Percentiles rank a stretch among this genome's conserved stretches.
These are phyloP conservation scores for Dothistroma septosporum DNA, from an alignment of 2,329 filamentous ascomycete species.

Conservation along the genomic window DNA sequence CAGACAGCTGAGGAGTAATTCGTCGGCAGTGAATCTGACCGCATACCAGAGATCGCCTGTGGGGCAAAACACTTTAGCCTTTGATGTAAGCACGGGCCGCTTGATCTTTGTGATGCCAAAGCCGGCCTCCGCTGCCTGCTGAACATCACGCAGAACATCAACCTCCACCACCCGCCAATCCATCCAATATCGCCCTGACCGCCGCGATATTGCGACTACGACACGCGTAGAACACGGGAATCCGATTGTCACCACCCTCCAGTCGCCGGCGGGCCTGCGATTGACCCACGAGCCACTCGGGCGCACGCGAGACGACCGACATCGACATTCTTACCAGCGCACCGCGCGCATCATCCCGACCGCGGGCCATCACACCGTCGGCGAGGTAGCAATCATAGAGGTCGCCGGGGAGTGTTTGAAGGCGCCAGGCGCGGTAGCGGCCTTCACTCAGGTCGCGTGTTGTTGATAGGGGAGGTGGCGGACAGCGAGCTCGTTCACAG, in stretches of 20 bases:
- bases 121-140: background rate
- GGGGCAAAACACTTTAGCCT: background rate
- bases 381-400: slow-evolving; percentile 14
- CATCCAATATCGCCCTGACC: slow-evolving; percentile 27
- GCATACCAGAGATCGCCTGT: background rate
- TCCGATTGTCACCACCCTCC: slow-evolving; percentile 13
- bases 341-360: slow-evolving; percentile 25
- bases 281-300: slow-evolving; percentile 20
- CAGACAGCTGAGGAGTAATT: background rate
- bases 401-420: slow-evolving; percentile 13
- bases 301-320: slow-evolving; percentile 10
- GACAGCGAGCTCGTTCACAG: slow-evolving; percentile 9
- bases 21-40: background rate
- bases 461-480: slow-evolving; percentile 30
- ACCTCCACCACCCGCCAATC: slow-evolving; percentile 17
- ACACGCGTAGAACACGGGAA: slow-evolving; percentile 12
- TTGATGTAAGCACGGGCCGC: background rate
- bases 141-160: slow-evolving; percentile 2
- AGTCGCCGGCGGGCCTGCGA: slow-evolving; percentile 33
- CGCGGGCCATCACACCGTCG: slow-evolving; percentile 20
- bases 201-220: slow-evolving; percentile 10
- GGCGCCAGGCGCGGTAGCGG: slow-evolving; percentile 27
- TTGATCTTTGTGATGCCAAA: background rate
- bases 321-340: slow-evolving; percentile 22
- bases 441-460: slow-evolving; percentile 31